A percentile compares a stretch with the other conserved stretches of the same genome.
These are phyloP conservation scores for Penicillium freii DNA, from an alignment of 2,329 filamentous ascomycete genomes.

Conservation along the genomic window DNA sequence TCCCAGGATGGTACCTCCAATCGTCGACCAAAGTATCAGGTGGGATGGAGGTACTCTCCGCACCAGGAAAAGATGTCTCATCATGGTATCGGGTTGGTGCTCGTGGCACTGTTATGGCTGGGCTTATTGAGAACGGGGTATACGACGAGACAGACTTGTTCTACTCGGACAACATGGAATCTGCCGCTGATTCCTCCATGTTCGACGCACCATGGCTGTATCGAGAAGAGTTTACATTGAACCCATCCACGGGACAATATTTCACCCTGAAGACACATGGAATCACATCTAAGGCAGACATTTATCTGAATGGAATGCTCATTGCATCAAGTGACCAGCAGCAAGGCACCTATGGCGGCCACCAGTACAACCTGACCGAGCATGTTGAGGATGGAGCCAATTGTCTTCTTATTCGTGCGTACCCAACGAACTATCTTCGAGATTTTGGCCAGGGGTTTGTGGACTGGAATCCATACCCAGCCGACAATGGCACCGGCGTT, in stretches of 20 bases:
- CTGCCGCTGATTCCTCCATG: conserved; percentile 42
- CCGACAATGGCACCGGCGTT: conserved; percentile 62
- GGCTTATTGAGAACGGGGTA: conserved; percentile 53
- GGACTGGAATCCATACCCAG: conserved; percentile 62
- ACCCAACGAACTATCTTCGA: conserved; percentile 59
- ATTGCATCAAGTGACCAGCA: conserved; percentile 52
- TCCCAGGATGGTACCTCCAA: conserved; percentile 52
- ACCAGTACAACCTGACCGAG: conserved; percentile 55
- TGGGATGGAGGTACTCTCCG: conserved; percentile 44
- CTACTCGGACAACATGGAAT: conserved; percentile 53
- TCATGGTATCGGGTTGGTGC: conserved; percentile 54
- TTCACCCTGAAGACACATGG: conserved; percentile 58
- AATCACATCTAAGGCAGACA: conserved; percentile 59
- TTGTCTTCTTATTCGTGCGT: conserved; percentile 53
- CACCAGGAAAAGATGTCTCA: conserved; percentile 46
- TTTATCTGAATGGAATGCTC: conserved; percentile 58
- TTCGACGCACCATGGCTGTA: conserved; percentile 61
- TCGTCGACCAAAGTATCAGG: conserved; percentile 42
- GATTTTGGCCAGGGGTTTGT: conserved; percentile 61
- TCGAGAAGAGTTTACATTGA: conserved; percentile 52
- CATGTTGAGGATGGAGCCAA: conserved; percentile 45
- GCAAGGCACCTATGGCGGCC: conserved; percentile 57
- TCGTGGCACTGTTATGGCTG: conserved; percentile 57
- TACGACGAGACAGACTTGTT: conserved; percentile 57
- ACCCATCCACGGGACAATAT: conserved; percentile 38